Evolutionary conservation across 306 rosid species (phyloP).

Genomic region (Vigna trinervia): DNA sequence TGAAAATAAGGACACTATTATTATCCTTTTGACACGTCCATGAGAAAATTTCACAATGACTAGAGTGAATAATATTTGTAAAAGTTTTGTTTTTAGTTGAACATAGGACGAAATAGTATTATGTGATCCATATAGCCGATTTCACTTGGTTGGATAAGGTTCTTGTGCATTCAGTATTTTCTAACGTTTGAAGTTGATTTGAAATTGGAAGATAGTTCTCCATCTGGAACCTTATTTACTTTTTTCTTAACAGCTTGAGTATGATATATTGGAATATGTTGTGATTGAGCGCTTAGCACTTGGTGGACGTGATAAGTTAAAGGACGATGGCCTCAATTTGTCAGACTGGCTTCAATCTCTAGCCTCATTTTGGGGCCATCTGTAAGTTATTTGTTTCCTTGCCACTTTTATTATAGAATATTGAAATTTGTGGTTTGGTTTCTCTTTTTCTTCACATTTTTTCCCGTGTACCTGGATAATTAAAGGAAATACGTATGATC

Average conservation of each 20-base stretch:
- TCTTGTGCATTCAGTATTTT: background rate
- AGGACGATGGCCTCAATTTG: constrained; percentile 97
- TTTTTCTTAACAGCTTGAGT: constrained; percentile 79
- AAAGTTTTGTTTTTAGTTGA: background rate
- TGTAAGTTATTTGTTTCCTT: constrained; percentile 70
- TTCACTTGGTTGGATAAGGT: background rate
- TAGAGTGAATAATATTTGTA: background rate
- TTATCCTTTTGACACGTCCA: no score
- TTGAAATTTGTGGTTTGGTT: constrained; percentile 28
- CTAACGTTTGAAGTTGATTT: constrained; percentile 26
- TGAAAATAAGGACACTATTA: no score
- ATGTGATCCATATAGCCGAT: background rate
- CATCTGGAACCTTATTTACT: constrained; percentile 16
- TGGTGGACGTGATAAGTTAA: constrained; percentile 95
- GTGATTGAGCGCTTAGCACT: constrained; percentile 95
- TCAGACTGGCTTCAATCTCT: constrained; percentile 99
- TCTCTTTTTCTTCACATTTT: constrained; percentile 30
- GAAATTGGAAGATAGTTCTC: background rate
- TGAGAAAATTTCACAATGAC: no score
- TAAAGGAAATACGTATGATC: constrained; percentile 34
- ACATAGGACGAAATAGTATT: background rate
- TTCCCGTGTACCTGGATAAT: constrained; percentile 27
- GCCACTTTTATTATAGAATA: background rate
- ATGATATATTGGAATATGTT: constrained; percentile 95
- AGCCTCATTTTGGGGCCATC: constrained; percentile 99